phyloP scores from a whole-genome alignment of 1,284 basidiomycete species.

The Trametes pubescens region DNA sequence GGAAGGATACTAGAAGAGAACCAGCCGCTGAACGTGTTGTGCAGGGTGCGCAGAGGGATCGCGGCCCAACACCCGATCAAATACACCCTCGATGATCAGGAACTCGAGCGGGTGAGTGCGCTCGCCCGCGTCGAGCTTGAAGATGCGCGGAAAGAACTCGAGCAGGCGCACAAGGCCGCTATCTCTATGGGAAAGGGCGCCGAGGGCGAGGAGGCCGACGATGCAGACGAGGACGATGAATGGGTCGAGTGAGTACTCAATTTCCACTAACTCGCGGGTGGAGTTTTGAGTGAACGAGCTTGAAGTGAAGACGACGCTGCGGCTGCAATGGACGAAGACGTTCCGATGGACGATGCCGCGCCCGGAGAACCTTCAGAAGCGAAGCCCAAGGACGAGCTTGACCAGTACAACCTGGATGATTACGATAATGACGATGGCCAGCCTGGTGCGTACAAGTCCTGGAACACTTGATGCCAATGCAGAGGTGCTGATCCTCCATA shows the following conservation, averaged over 20 bases:
- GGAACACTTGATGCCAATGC: not conserved
- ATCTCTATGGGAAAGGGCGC: constrained; percentile 75
- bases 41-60: constrained; percentile 87
- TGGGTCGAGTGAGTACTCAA: constrained; percentile 85
- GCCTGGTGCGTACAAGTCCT: constrained; percentile 55
- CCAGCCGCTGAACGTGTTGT: constrained; percentile 31
- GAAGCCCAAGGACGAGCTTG: constrained; percentile 78
- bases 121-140: constrained; percentile 90
- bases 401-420: constrained; percentile 91
- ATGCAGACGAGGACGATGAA: constrained; percentile 58
- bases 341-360: constrained; percentile 45
- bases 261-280: constrained; percentile 20
- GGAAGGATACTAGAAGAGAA: not conserved
- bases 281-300: constrained; percentile 35
- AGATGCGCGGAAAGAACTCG: constrained; percentile 87
- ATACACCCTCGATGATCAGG: constrained; percentile 92
- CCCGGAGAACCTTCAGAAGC: constrained; percentile 39
- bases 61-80: constrained; percentile 82
- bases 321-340: constrained; percentile 75
- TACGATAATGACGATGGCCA: constrained; percentile 89
- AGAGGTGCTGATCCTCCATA: not conserved
- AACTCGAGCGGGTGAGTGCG: constrained; percentile 90
- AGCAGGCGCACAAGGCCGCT: constrained; percentile 83
- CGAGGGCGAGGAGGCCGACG: constrained; percentile 62
- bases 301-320: constrained; percentile 61